A percentile compares a stretch with the other conserved stretches of the same genome.
Evolutionary conservation across 371 early-diverging fungal species (phyloP).

Genomic region (Syncephalastrum monosporum): DNA sequence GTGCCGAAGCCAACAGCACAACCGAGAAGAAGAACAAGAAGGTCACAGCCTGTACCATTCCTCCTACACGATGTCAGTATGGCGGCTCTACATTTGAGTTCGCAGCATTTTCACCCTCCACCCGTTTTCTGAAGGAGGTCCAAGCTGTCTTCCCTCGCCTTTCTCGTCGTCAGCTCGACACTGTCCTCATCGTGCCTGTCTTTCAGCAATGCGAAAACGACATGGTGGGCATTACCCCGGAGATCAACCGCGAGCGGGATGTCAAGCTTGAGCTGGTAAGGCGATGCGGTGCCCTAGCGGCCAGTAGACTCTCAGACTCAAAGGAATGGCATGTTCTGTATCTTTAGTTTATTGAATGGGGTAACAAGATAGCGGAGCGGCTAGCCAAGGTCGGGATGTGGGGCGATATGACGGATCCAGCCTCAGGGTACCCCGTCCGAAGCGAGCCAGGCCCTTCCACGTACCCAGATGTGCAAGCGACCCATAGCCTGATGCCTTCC

Average conservation of each 20-base stretch:
- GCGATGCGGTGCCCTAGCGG: neutral
- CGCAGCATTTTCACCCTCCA: conserved; percentile 33
- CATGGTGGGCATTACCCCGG: conserved; percentile 69
- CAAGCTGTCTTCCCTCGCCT: conserved; percentile 42
- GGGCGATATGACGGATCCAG: conserved; percentile 93
- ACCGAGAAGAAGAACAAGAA: too few species aligned
- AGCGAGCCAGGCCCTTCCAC: conserved; percentile 67
- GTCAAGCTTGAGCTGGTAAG: conserved; percentile 73
- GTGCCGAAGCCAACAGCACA: too few species aligned
- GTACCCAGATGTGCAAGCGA: conserved; percentile 88
- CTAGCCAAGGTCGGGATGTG: conserved; percentile 69
- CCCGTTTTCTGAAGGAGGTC: conserved; percentile 35
- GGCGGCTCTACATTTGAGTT: conserved; percentile 40
- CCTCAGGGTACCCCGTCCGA: conserved; percentile 83
- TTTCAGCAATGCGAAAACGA: conserved; percentile 76
- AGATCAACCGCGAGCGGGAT: conserved; percentile 78
- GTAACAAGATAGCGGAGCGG: conserved; percentile 49
- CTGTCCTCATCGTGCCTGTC: conserved; percentile 72
- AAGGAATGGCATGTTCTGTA: conserved; percentile 1
- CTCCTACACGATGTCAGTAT: conserved; percentile 27
- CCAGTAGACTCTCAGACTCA: neutral
- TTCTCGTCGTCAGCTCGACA: conserved; percentile 43
- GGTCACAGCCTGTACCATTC: too few species aligned
- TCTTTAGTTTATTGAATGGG: conserved; percentile 74
- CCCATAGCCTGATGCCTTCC: conserved; percentile 56